Evolutionary conservation across 805 yeast species (phyloP).

Genomic region (Candida sphagnicola): DNA sequence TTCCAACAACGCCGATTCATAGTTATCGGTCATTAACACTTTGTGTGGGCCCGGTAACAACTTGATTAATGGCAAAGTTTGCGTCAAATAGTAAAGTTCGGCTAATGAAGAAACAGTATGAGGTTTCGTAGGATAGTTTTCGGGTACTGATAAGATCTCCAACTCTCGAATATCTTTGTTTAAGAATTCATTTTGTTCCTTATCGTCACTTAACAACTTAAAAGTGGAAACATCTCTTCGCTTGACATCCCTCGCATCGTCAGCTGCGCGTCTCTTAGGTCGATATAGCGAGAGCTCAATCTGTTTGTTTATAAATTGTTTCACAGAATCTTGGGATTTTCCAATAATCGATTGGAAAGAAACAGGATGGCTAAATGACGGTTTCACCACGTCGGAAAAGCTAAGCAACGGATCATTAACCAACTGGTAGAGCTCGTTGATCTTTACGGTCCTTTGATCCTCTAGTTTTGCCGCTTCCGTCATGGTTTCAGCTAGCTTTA

Average conservation of each 20-base stretch:
- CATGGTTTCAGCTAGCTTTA: neutral
- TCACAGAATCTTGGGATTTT: neutral
- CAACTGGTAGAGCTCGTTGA: slow-evolving; percentile 5
- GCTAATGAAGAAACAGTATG: slow-evolving; percentile 60
- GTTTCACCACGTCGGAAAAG: neutral
- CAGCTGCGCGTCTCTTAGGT: slow-evolving; percentile 1
- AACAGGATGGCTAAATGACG: slow-evolving; percentile 1
- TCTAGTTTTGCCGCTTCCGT: neutral
- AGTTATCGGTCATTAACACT: slow-evolving; percentile 77
- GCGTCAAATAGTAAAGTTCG: slow-evolving; percentile 82
- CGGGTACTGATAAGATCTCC: slow-evolving; percentile 38
- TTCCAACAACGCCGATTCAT: slow-evolving; percentile 80
- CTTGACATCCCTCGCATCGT: neutral
- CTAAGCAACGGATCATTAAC: slow-evolving; percentile 3
- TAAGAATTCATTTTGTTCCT: slow-evolving; percentile 16
- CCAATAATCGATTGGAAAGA: neutral
- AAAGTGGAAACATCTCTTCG: neutral
- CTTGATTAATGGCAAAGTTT: slow-evolving; percentile 79
- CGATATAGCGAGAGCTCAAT: slow-evolving; percentile 1
- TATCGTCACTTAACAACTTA: neutral
- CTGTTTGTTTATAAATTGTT: neutral
- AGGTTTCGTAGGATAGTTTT: slow-evolving; percentile 36
- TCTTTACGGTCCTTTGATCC: neutral
- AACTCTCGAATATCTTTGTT: slow-evolving; percentile 24
- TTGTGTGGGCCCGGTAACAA: slow-evolving; percentile 84